These are phyloP conservation scores for Monilinia fructigena DNA, from an alignment of 2,329 filamentous ascomycete species.

Conservation along the genomic window DNA sequence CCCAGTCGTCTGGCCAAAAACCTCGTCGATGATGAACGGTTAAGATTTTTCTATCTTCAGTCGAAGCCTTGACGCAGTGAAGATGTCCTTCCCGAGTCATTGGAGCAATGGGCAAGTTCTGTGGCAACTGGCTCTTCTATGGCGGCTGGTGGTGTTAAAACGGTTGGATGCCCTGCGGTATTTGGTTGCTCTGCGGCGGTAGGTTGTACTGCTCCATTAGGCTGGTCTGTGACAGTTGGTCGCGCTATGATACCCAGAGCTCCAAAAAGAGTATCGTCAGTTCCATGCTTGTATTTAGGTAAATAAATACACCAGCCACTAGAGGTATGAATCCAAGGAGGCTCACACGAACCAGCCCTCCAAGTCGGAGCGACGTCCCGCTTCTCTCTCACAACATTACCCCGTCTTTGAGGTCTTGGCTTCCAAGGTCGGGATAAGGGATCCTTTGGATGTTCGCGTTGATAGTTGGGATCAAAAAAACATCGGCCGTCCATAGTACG, in stretches of 20 bases:
- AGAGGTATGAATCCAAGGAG: not conserved
- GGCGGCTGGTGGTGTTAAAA: not conserved
- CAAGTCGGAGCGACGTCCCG: not conserved
- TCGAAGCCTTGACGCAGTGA: not conserved
- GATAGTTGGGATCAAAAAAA: conserved; percentile 5
- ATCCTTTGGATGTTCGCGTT: not conserved
- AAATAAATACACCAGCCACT: not conserved
- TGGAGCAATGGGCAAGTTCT: not conserved
- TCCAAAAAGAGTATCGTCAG: no score
- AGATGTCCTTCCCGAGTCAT: not conserved
- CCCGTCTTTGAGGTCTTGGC: not conserved
- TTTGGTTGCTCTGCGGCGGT: not conserved
- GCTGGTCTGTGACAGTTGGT: not conserved
- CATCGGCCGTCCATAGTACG: conserved; percentile 6
- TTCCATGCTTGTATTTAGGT: not conserved
- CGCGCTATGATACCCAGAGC: not conserved
- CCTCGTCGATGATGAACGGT: conserved; percentile 2
- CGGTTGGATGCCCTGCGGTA: not conserved
- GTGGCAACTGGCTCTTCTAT: not conserved
- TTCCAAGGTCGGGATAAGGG: not conserved
- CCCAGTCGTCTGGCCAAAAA: conserved; percentile 18
- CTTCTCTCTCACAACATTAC: not conserved
- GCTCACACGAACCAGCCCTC: conserved; percentile 2
- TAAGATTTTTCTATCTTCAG: not conserved
- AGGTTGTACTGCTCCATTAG: not conserved